Base-by-base conservation (phyloP, 106 monocot species). In the Dendrobium nobile region DNA sequence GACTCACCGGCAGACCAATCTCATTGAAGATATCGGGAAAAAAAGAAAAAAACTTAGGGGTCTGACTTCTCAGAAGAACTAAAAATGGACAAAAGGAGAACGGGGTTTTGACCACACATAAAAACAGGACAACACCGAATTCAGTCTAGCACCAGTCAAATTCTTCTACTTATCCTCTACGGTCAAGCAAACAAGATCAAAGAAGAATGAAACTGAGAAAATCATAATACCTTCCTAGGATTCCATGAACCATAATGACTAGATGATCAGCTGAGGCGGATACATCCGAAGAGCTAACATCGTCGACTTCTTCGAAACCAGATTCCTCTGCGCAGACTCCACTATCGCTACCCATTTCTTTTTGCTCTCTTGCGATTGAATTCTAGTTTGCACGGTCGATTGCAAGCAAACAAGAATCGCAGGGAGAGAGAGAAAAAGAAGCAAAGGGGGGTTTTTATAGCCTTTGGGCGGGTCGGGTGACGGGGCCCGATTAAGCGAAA, bases 211-310 rank as follows among this genome's bases (percentile, higher is more conserved):
- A 40, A 72, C 33, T 13, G 72, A 20, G 0, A 41, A 42, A 18
- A 74, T 16, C 9, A 77, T 5, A 10, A 41, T 83, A 96, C 96
- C 93, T 93, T 51, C 96, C 96, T 31, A 96, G 91, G 48, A 96
- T 96, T 17, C 96, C 96, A 67, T 96, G 96, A 17, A 96, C 92
- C 96, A 96, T 84, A 24, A 96, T 90, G 77, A 96, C 91, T 41
- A 96, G 87, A 88, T 96, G 96, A 80, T 93, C 93, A 17, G 88
- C 89, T 2, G 78, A 48, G 8, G 81, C 77, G 22, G 79, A 79
- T 80, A 85, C 68, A 82, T 86, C 89, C 83, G n/a, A 70, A 37
- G 70, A 20, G 70, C 74, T 44, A 20, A 74, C 4, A 41, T 85
- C 80, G 75, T 90, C 90, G 58, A 61, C 84, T 40, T 91, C 90